A percentile compares a stretch with the other conserved stretches of the same genome.
These are phyloP conservation scores for Colletotrichum sp. DNA, from an alignment of 2,329 filamentous ascomycete genomes.

Conservation along the genomic window DNA sequence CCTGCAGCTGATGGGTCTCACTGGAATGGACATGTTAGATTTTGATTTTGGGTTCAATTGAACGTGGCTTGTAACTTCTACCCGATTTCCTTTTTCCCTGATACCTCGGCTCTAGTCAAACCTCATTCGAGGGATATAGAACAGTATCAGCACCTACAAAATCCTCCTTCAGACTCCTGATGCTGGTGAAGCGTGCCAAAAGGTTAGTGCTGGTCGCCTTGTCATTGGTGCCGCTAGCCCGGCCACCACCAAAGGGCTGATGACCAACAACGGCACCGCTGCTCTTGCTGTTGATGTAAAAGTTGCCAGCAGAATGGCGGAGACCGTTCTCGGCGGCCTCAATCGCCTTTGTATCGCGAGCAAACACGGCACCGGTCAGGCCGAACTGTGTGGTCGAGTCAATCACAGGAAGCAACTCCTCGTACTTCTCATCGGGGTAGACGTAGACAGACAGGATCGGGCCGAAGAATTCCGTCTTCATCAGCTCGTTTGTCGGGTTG, in stretches of 20 bases:
- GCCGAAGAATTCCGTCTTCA: conserved; percentile 83
- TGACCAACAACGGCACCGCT: conserved; percentile 76
- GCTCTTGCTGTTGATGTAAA: conserved; percentile 86
- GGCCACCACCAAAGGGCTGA: conserved; percentile 73
- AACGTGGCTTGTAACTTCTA: neutral
- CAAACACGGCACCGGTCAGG: conserved; percentile 79
- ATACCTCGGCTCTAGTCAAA: conserved; percentile 34
- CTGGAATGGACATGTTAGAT: conserved; percentile 27
- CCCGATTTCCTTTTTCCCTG: accelerated
- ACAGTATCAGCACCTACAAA: conserved; percentile 68
- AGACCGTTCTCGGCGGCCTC: conserved; percentile 73
- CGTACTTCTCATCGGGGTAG: conserved; percentile 52
- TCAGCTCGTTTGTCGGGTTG: conserved; percentile 75
- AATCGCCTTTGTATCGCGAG: conserved; percentile 68
- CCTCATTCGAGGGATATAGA: conserved; percentile 74
- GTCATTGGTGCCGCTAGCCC: conserved; percentile 74
- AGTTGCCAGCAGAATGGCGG: conserved; percentile 78
- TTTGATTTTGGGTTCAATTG: conserved; percentile 3
- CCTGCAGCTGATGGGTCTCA: conserved; percentile 26
- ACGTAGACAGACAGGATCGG: conserved; percentile 77
- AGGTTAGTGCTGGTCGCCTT: conserved; percentile 72
- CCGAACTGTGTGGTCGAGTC: conserved; percentile 78
- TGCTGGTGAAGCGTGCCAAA: conserved; percentile 69
- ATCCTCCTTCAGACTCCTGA: conserved; percentile 77
- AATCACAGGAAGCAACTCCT: conserved; percentile 64